A percentile compares a stretch with the other conserved stretches of the same genome.
Conservation (phyloP, 2,329 filamentous ascomycete species). For the Ophiostoma tasmaniense region DNA sequence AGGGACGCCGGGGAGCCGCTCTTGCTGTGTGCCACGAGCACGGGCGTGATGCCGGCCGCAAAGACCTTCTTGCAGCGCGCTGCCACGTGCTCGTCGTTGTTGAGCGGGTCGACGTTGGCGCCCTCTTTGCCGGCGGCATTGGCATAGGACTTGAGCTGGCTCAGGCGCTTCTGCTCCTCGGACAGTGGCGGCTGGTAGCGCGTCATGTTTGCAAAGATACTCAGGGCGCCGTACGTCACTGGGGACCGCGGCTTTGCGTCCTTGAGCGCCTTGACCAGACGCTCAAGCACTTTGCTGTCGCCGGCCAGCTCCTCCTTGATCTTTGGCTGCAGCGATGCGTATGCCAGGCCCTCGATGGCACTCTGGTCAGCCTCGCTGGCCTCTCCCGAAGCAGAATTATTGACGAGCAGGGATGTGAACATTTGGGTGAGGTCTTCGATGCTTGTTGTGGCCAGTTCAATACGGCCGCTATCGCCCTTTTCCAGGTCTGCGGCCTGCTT, state of each 20-base stretch:
- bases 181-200: conserved; percentile 67
- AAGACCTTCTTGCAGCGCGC: conserved; percentile 71
- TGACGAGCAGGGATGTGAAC: conserved; percentile 59
- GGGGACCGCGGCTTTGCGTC: conserved; percentile 56
- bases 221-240: conserved; percentile 75
- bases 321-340: conserved; percentile 75
- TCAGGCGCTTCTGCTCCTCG: conserved; percentile 88
- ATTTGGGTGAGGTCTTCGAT: conserved; percentile 57
- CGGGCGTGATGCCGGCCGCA: conserved; percentile 65
- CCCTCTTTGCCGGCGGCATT: conserved; percentile 60
- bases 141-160: conserved; percentile 87
- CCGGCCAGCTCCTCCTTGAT: conserved; percentile 73
- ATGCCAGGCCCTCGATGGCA: conserved; percentile 84
- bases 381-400: conserved; percentile 37
- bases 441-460: conserved; percentile 48
- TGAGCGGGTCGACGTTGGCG: conserved; percentile 53
- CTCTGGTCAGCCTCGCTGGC: conserved; percentile 40
- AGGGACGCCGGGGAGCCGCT: conserved; percentile 62
- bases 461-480: conserved; percentile 26
- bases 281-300: conserved; percentile 60
- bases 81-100: conserved; percentile 67
- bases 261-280: conserved; percentile 56
- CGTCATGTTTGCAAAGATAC: conserved; percentile 78
- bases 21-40: conserved; percentile 69
- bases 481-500: conserved; percentile 24